Percentiles rank a stretch among this genome's conserved stretches.
These are phyloP conservation scores for Aspergillus nanangensis DNA, from an alignment of 495 filamentous ascomycete species.

Conservation along the genomic window DNA sequence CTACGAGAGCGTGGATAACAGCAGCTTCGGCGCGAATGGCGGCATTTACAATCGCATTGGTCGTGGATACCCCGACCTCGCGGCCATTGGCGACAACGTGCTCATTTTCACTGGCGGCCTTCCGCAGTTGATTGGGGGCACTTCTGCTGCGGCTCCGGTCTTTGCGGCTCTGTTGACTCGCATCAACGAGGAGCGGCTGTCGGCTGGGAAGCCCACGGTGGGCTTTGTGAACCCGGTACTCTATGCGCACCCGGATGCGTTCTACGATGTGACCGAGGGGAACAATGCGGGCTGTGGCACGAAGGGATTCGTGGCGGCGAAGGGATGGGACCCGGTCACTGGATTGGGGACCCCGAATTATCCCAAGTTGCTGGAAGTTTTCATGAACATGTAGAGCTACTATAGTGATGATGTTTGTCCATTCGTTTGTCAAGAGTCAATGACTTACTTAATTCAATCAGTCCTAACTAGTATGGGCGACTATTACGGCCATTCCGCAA, in stretches of 20 bases:
- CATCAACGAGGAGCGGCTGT: slow-evolving; percentile 59
- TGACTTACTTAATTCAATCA: too few species aligned
- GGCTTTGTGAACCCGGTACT: slow-evolving; percentile 60
- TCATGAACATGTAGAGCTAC: too few species aligned
- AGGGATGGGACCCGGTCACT: too few species aligned
- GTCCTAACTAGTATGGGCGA: too few species aligned
- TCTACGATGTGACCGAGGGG: slow-evolving; percentile 60
- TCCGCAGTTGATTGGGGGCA: slow-evolving; percentile 45
- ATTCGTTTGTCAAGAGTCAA: too few species aligned
- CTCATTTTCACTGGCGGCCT: slow-evolving; percentile 37
- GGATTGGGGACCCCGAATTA: too few species aligned
- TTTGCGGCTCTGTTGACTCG: slow-evolving; percentile 54
- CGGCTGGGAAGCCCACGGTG: slow-evolving; percentile 49
- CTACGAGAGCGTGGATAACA: slow-evolving; percentile 33
- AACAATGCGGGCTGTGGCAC: too few species aligned
- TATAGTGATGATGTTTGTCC: too few species aligned
- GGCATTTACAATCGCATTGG: slow-evolving; percentile 57
- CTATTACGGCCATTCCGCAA: too few species aligned
- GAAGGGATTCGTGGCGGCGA: too few species aligned
- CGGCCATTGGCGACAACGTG: slow-evolving; percentile 56
- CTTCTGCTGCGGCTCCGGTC: slow-evolving; percentile 54
- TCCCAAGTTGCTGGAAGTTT: too few species aligned
- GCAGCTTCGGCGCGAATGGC: slow-evolving; percentile 33
- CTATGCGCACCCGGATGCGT: slow-evolving; percentile 55
- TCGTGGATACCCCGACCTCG: slow-evolving; percentile 61